Conservation (phyloP, 1,284 basidiomycete genomes). For the Fomitopsis pinicola region DNA sequence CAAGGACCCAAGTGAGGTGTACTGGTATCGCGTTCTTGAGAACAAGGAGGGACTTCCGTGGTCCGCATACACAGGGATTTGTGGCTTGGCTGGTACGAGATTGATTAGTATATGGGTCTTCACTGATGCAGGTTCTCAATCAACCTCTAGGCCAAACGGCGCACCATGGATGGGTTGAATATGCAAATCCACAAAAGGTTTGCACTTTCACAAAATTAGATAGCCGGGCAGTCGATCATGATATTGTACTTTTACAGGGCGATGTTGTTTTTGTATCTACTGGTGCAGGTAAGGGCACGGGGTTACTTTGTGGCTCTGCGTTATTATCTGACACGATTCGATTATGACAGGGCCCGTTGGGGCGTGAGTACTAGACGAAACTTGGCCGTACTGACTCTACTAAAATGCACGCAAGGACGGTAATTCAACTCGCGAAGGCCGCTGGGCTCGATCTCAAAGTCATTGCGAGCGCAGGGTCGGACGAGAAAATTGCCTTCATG, state of each 20-base stretch:
- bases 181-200: slow-evolving; percentile 17
- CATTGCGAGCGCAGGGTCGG: slow-evolving; percentile 69
- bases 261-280: slow-evolving; percentile 22
- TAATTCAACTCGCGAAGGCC: slow-evolving; percentile 58
- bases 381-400: background rate
- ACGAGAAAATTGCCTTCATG: slow-evolving; percentile 65
- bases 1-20: background rate
- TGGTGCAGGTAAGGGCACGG: background rate
- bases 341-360: background rate
- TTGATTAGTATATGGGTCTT: too few relatives aligned
- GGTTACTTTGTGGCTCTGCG: too few relatives aligned
- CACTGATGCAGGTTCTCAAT: background rate
- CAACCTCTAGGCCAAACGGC: slow-evolving; percentile 18
- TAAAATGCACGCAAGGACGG: slow-evolving; percentile 21
- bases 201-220: background rate
- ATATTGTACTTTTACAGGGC: slow-evolving; percentile 7
- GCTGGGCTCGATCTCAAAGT: slow-evolving; percentile 54
- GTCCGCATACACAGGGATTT: slow-evolving; percentile 27
- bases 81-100: slow-evolving; percentile 29
- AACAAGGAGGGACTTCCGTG: slow-evolving; percentile 26
- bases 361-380: background rate
- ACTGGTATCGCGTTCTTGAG: slow-evolving; percentile 14
- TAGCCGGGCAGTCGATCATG: background rate
- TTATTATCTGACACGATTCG: too few relatives aligned
- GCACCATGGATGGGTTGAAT: slow-evolving; percentile 22